Conservation (phyloP, 768 basidiomycete species). For the Rhizopogon rudus region DNA sequence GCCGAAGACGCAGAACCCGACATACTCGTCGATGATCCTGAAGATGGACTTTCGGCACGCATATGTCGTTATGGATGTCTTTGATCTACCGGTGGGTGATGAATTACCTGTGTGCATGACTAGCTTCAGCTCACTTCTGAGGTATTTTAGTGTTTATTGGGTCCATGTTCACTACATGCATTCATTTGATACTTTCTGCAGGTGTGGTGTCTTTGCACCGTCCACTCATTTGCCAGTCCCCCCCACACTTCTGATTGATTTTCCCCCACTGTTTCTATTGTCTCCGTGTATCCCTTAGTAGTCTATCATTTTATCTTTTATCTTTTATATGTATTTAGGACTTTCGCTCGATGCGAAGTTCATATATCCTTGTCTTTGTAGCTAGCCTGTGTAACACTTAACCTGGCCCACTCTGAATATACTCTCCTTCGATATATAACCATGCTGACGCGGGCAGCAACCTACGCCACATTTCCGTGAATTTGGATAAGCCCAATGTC, state of each 20-base stretch:
- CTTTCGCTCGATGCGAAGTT: not conserved
- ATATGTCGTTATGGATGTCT: slow-evolving; percentile 11
- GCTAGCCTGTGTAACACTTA: not conserved
- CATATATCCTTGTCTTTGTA: not conserved
- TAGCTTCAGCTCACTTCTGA: not conserved
- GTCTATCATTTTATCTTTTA: not conserved
- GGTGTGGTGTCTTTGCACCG: not conserved
- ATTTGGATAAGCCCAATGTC: no score
- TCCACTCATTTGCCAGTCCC: not conserved
- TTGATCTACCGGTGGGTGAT: not conserved
- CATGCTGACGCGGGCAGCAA: no score
- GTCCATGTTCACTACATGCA: not conserved
- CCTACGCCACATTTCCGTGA: no score
- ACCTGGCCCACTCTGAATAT: not conserved
- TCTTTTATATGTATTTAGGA: not conserved
- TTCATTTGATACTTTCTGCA: not conserved
- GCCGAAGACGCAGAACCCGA: not conserved
- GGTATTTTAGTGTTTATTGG: not conserved
- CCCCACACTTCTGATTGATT: no score
- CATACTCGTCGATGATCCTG: not conserved
- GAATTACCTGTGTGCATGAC: not conserved
- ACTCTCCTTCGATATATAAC: not conserved
- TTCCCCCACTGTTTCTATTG: no score
- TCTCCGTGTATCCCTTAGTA: not conserved
- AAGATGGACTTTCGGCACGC: slow-evolving; percentile 4